Conservation (phyloP, 768 basidiomycete genomes). For the Clathrus columnatus region DNA sequence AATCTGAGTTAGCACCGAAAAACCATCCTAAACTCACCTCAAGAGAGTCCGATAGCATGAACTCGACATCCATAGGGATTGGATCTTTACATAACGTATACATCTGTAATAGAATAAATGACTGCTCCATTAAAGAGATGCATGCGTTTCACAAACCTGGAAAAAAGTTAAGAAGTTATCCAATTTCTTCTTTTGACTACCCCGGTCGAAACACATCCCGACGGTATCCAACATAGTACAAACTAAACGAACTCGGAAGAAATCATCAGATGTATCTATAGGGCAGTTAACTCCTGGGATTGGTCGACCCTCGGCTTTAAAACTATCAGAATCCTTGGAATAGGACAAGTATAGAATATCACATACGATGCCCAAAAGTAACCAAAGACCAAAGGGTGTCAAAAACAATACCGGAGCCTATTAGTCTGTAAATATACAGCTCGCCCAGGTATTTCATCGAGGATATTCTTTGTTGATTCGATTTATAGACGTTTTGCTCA, state of each 20-base stretch:
- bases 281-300: slow-evolving; percentile 64
- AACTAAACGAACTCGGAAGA: slow-evolving; percentile 86
- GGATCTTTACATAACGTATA: slow-evolving; percentile 85
- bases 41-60: slow-evolving; percentile 91
- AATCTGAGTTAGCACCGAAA: neutral
- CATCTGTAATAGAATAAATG: slow-evolving; percentile 38
- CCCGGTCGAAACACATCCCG: slow-evolving; percentile 96
- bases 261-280: slow-evolving; percentile 92
- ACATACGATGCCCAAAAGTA: slow-evolving; percentile 92
- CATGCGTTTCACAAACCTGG: slow-evolving; percentile 47
- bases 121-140: slow-evolving; percentile 3
- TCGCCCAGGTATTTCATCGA: slow-evolving; percentile 94
- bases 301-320: slow-evolving; percentile 79
- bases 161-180: slow-evolving; percentile 91
- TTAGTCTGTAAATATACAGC: slow-evolving; percentile 89
- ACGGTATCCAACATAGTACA: slow-evolving; percentile 92
- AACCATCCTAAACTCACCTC: slow-evolving; percentile 45
- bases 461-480: slow-evolving; percentile 88
- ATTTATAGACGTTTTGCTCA: slow-evolving; percentile 91
- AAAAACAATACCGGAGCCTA: slow-evolving; percentile 85
- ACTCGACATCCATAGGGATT: slow-evolving; percentile 96
- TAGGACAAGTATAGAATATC: neutral
- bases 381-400: slow-evolving; percentile 91
- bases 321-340: neutral
- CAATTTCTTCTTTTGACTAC: slow-evolving; percentile 84